phyloP scores from a whole-genome alignment of 2,329 filamentous ascomycete species.

The Aspergillus chevalieri region DNA sequence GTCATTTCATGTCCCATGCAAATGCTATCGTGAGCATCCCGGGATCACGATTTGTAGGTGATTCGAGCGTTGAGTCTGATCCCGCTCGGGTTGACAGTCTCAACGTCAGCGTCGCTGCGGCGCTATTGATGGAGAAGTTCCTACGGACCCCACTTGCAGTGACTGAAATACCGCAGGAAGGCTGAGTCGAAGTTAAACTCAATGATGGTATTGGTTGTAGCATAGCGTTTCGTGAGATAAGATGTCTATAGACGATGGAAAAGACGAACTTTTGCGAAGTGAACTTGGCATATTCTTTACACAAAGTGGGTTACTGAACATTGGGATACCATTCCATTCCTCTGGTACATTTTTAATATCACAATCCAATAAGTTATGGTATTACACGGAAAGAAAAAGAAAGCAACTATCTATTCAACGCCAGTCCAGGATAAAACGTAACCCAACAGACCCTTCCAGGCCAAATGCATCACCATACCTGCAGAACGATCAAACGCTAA shows the following conservation, averaged over 20 bases:
- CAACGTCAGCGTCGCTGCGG: conserved; percentile 87
- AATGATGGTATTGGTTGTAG: conserved; percentile 10
- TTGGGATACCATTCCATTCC: neutral
- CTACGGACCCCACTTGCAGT: conserved; percentile 28
- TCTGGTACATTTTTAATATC: conserved; percentile 4
- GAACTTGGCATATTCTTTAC: no score
- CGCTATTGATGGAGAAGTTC: conserved; percentile 53
- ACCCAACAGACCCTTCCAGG: conserved; percentile 8
- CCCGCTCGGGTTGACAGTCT: conserved; percentile 69
- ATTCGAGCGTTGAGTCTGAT: conserved; percentile 26
- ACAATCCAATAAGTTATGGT: conserved; percentile 1
- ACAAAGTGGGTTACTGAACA: neutral
- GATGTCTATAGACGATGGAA: neutral
- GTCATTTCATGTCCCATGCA: conserved; percentile 58
- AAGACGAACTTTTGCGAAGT: no score
- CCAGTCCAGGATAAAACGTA: conserved; percentile 12
- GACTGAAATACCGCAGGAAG: conserved; percentile 14
- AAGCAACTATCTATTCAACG: conserved; percentile 16
- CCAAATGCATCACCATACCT: conserved; percentile 9
- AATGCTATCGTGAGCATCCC: conserved; percentile 61
- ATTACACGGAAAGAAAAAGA: conserved; percentile 5
- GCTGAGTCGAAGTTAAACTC: conserved; percentile 3
- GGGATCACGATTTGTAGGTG: conserved; percentile 43
- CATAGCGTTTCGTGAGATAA: conserved; percentile 4
- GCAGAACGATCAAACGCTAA: conserved; percentile 4